Percentiles rank a stretch among this genome's conserved stretches.
Evolutionary conservation across 805 yeast species (phyloP).

Genomic region (Monosporozyma unispora): DNA sequence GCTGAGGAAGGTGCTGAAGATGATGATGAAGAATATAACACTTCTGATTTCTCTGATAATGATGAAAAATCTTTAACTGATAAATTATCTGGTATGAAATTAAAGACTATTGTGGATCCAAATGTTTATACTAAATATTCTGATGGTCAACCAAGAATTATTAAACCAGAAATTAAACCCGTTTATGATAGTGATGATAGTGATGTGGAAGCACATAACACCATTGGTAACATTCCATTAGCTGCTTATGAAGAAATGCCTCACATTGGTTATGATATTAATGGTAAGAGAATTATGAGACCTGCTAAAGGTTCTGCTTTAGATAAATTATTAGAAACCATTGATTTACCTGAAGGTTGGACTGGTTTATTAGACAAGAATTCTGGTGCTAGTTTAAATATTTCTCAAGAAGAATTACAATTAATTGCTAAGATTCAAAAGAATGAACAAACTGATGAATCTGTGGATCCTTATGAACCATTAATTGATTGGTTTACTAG

Average conservation of each 20-base stretch:
- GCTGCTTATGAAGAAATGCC: conserved; percentile 96
- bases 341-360: conserved; percentile 97
- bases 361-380: conserved; percentile 88
- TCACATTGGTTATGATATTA: conserved; percentile 92
- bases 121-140: conserved; percentile 46
- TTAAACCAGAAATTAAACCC: conserved; percentile 88
- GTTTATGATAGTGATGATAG: conserved; percentile 92
- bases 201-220: conserved; percentile 71
- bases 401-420: conserved; percentile 81
- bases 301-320: conserved; percentile 96
- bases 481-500: conserved; percentile 92
- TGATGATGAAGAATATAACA: conserved; percentile 20
- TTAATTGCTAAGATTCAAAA: conserved; percentile 76
- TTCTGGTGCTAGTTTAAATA: conserved; percentile 77
- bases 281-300: conserved; percentile 97
- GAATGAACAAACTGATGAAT: conserved; percentile 75
- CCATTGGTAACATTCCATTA: conserved; percentile 88
- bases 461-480: conserved; percentile 83
- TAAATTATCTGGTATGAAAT: conserved; percentile 43
- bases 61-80: conserved; percentile 45
- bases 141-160: conserved; percentile 72
- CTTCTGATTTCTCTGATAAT: conserved; percentile 31
- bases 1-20: conserved; percentile 34
- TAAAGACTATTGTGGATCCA: conserved; percentile 41
- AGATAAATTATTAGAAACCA: conserved; percentile 78